Conservation (phyloP, 2,329 filamentous ascomycete species). For the Alternaria brassicicola region DNA sequence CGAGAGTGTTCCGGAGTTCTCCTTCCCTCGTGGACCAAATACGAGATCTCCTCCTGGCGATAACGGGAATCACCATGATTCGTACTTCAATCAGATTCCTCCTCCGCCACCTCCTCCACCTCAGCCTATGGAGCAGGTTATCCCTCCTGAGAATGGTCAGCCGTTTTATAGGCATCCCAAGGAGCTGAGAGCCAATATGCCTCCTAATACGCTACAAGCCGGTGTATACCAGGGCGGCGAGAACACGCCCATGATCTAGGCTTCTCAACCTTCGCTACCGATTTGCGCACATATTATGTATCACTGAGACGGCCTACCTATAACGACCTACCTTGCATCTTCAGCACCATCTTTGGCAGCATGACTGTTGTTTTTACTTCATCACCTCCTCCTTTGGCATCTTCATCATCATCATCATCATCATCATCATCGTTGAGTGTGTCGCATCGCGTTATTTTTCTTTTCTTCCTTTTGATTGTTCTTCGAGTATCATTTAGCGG, state of each 20-base stretch:
- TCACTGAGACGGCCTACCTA: constrained; percentile 34
- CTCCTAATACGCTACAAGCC: constrained; percentile 53
- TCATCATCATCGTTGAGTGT: constrained; percentile 28
- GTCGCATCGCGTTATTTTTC: constrained; percentile 26
- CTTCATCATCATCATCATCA: too few species aligned
- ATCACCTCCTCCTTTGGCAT: constrained; percentile 15
- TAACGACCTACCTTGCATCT: constrained; percentile 36
- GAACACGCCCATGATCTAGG: constrained; percentile 45
- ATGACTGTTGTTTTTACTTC: neutral
- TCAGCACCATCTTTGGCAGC: constrained; percentile 30
- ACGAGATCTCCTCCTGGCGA: constrained; percentile 39
- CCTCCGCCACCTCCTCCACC: constrained; percentile 49
- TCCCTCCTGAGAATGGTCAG: constrained; percentile 45
- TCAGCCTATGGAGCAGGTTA: constrained; percentile 49
- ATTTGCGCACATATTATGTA: constrained; percentile 7
- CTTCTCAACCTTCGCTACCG: neutral
- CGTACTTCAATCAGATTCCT: constrained; percentile 38
- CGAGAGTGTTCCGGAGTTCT: constrained; percentile 50
- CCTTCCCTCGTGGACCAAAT: constrained; percentile 32
- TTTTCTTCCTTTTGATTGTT: constrained; percentile 15
- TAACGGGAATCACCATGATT: constrained; percentile 26
- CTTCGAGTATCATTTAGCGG: constrained; percentile 35
- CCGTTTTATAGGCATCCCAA: constrained; percentile 51
- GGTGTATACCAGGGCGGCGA: constrained; percentile 49
- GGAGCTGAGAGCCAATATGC: constrained; percentile 58